Conservation (phyloP, 306 rosid species). For the Trifolium subterraneum region DNA sequence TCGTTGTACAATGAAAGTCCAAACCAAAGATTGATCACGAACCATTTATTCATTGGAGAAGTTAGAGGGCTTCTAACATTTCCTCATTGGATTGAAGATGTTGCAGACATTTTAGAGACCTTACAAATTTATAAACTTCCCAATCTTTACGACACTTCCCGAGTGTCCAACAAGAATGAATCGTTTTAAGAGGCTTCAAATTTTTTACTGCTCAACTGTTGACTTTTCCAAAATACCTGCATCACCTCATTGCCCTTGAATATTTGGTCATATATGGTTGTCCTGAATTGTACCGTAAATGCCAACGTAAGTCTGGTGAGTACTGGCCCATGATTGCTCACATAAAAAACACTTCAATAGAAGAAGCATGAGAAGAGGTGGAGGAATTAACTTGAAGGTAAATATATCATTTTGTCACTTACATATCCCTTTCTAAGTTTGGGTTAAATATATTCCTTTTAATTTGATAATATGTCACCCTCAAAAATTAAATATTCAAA, state of each 20-base stretch:
- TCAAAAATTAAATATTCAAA: no score
- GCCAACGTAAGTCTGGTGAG: not conserved
- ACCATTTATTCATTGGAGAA: not conserved
- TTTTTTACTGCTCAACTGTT: not conserved
- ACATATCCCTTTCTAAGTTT: no score
- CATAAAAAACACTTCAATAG: not conserved
- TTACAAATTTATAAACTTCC: not conserved
- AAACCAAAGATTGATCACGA: not conserved
- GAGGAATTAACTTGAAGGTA: not conserved
- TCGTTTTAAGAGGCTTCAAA: not conserved
- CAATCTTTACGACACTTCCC: not conserved
- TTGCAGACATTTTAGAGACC: not conserved
- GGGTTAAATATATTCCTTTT: no score
- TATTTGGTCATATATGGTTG: not conserved
- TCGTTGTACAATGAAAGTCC: not conserved
- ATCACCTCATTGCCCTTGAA: not conserved
- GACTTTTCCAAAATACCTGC: not conserved
- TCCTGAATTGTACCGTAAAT: not conserved
- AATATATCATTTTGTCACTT: not conserved
- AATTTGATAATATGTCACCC: no score
- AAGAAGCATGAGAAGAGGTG: no score
- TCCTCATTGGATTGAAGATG: not conserved
- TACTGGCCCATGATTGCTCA: constrained; percentile 11
- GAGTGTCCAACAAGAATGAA: not conserved
- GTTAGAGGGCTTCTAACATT: not conserved